Base-by-base conservation (phyloP, 2,329 filamentous ascomycete species). In the Colletotrichum musicola region DNA sequence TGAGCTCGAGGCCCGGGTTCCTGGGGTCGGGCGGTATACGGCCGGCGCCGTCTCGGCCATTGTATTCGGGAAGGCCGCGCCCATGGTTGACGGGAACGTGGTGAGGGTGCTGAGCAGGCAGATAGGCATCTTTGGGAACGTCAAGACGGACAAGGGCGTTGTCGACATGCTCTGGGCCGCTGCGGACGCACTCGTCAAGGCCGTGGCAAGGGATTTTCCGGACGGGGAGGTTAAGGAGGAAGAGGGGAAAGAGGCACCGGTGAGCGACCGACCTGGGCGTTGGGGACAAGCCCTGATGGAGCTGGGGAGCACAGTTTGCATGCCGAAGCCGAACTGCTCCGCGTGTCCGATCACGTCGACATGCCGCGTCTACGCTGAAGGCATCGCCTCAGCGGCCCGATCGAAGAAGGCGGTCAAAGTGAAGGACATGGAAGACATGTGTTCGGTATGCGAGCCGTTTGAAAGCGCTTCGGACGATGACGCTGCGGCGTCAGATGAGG, bases 241-340 rank as follows among this genome's bases (percentile, higher is more conserved):
- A 0, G 71, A 70, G 9, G 72, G 71, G 1, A 64, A 74, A 2
- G 74, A 77, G 6, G 73, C 74, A 0, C 72, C 77, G 22, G 70
- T 74, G 14, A 89, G 84, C 62, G 82, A 86, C 60, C 76, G 85
- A 22, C 88, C 89, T 0, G 88, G 88, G 0, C 77, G 84, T 68
- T 90, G 88, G 89, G 89, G 89, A 0, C 89, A 91, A 74, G 89
- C 86, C 0, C 77, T 91, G 27, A 91, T 91, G 89, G 89, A 91
- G 73, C 80, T 91, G 4, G 89, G 89, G 3, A 90, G 88, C 70
- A 91, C 89, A 0, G 75, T 90, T 2, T 91, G 89, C 72, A 84
- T 83, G 6, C 88, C 89, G 0, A 86, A 86, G 71, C 89, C 89
- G 1, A 84, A 86, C 58, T 91, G 89, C 71, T 76, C 75, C 2